A percentile compares a stretch with the other conserved stretches of the same genome.
Conservation (phyloP, 1,284 basidiomycete genomes). For the Cutaneotrichosporon daszewskae region DNA sequence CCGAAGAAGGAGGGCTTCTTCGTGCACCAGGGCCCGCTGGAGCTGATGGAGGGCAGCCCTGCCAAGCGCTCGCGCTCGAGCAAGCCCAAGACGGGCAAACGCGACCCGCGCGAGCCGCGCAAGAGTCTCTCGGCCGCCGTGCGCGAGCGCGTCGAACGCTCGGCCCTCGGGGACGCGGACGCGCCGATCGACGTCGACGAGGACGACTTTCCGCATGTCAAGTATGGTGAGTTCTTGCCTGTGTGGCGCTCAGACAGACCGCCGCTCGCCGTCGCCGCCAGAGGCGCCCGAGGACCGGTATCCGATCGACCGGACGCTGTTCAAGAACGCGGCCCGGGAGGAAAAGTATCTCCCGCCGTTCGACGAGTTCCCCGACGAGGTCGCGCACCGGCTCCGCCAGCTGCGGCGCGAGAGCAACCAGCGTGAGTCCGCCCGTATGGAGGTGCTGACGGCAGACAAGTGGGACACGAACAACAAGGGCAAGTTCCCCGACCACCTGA, state of each 20-base stretch:
- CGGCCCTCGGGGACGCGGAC: not conserved
- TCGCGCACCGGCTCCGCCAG: constrained; percentile 17
- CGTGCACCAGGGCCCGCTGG: constrained; percentile 77
- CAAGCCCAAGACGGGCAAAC: constrained; percentile 13
- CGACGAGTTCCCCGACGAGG: constrained; percentile 25
- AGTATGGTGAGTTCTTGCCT: not conserved
- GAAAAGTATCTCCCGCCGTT: constrained; percentile 32
- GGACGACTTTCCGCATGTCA: constrained; percentile 9
- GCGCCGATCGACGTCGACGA: constrained; percentile 16
- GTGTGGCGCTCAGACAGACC: not conserved
- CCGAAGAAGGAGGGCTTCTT: constrained; percentile 93
- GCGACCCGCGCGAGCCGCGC: constrained; percentile 13
- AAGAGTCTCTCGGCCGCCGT: constrained; percentile 13
- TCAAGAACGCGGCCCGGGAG: constrained; percentile 26
- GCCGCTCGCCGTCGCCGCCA: constrained; percentile 12
- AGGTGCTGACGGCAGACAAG: constrained; percentile 15
- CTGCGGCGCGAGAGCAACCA: constrained; percentile 21
- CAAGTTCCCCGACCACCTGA: constrained; percentile 80
- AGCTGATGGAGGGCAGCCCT: constrained; percentile 52
- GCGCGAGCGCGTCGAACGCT: not conserved
- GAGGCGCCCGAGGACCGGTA: not conserved
- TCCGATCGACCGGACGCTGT: constrained; percentile 25
- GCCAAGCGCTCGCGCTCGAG: constrained; percentile 1
- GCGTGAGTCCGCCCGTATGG: constrained; percentile 17
- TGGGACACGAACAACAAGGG: constrained; percentile 55